Conservation (phyloP, 73 alveolate species). For the Paramecium sonneborni region DNA sequence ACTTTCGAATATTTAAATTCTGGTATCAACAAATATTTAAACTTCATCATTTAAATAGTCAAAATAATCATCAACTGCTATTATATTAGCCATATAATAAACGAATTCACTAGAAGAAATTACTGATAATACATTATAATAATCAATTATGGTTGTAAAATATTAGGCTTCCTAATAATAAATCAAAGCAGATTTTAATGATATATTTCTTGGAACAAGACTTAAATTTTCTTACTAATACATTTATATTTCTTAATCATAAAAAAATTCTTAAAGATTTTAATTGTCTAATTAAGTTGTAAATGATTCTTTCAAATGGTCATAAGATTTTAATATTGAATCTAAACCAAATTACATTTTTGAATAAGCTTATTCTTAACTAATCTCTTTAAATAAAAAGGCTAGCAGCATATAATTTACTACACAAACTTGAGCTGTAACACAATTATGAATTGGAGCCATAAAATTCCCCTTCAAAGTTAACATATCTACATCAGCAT, state of each 20-base stretch:
- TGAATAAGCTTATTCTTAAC: background rate
- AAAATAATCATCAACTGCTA: background rate
- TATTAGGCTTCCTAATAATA: background rate
- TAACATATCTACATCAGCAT: background rate
- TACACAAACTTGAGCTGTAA: background rate
- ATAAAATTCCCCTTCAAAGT: background rate
- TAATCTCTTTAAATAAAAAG: background rate
- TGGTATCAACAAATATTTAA: background rate
- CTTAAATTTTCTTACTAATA: background rate
- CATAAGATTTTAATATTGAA: background rate
- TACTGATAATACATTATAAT: background rate
- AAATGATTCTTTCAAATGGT: background rate
- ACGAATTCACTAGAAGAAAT: background rate
- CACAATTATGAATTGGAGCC: background rate
- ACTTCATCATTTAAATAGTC: background rate
- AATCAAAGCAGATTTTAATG: background rate
- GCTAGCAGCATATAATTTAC: background rate
- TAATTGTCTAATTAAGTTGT: background rate
- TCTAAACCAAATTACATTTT: background rate
- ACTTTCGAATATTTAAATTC: background rate
- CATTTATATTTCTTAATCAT: background rate
- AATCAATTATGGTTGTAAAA: background rate
- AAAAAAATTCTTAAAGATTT: background rate
- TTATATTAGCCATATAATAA: background rate
- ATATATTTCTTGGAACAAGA: background rate